Evolutionary conservation across 768 basidiomycete genomes (phyloP), one percentile per base, ranked within the genome.

Genomic region (Mycena kentingensis): DNA sequence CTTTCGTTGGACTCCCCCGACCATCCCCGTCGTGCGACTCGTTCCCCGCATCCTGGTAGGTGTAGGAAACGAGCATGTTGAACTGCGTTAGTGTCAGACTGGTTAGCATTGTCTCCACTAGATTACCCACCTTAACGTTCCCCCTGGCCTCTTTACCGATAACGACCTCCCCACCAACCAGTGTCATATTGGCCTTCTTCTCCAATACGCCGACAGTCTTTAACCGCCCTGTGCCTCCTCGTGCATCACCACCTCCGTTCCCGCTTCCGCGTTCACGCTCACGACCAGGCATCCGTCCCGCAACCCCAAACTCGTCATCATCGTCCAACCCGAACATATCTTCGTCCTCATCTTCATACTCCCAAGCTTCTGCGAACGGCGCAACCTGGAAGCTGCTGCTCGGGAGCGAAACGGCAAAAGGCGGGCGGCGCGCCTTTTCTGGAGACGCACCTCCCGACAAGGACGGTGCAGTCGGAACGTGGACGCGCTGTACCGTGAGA

Each of bases 351-450:
- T 97, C 96, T 27, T 97, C 96, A 56, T 94, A 97, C 68, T 98
- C 94, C 96, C 96, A 98, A 28, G 92, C 93, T 66, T 98, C 97
- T 16, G 93, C 93, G 64, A 89, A 95, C 2, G 96, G 90, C 13
- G 88, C 85, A 41, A 98, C 83, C 5, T 88, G 75, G 66, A 99
- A 96, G 8, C 85, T 72, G 0, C 81, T 73, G 11, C 84, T 84
- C 1, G 93, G 95, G 3, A 98, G 73, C 10, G 87, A 85, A 5
- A 96, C 77, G 1, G 85, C 87, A 64, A 90, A 96, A 2, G 88
- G 86, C 36, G 86, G 84, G 4, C 86, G 79, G 12, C 80, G 79
- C 11, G 81, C 73, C 65, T 84, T 86, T 51, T 85, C 83, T 16
- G 64, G 67, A 5, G 68, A 70, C 28, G 62, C 70, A 32, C 72